phyloP scores from a whole-genome alignment of 768 basidiomycete species.

The Jaapia argillacea region DNA sequence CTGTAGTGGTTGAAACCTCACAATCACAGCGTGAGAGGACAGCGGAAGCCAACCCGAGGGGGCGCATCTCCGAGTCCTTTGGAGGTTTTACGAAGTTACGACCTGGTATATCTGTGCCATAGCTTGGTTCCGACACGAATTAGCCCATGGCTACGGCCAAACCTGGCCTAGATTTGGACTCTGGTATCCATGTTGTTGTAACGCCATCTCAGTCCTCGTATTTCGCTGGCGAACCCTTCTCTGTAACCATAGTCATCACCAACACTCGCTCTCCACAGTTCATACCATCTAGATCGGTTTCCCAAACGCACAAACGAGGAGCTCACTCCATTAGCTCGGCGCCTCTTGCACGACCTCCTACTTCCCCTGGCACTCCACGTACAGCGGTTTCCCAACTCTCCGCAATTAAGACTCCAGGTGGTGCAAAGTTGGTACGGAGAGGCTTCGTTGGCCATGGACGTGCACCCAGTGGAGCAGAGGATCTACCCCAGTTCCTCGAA shows the following conservation, averaged over 20 bases:
- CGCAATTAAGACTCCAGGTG: slow-evolving; percentile 7
- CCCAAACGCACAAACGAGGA: slow-evolving; percentile 50
- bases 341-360: slow-evolving; percentile 72
- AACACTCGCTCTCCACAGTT: slow-evolving; percentile 59
- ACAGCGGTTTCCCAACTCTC: slow-evolving; percentile 25
- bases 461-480: slow-evolving; percentile 13
- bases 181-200: slow-evolving; percentile 58
- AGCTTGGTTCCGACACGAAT: too few species aligned
- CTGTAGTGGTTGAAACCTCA: too few species aligned
- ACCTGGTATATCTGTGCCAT: too few species aligned
- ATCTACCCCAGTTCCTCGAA: slow-evolving; percentile 39
- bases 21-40: too few species aligned
- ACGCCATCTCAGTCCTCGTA: slow-evolving; percentile 81
- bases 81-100: too few species aligned
- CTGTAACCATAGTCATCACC: slow-evolving; percentile 78
- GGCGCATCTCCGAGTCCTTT: too few species aligned
- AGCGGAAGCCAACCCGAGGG: too few species aligned
- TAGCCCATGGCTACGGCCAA: too few species aligned
- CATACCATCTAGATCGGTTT: slow-evolving; percentile 19
- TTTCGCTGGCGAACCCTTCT: slow-evolving; percentile 86
- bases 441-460: slow-evolving; percentile 40
- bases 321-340: slow-evolving; percentile 80
- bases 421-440: slow-evolving; percentile 25
- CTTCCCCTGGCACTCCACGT: slow-evolving; percentile 59
- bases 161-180: too few species aligned